phyloP scores from a whole-genome alignment of 352 stramenopile species.

The Globisporangium abappressorium region DNA sequence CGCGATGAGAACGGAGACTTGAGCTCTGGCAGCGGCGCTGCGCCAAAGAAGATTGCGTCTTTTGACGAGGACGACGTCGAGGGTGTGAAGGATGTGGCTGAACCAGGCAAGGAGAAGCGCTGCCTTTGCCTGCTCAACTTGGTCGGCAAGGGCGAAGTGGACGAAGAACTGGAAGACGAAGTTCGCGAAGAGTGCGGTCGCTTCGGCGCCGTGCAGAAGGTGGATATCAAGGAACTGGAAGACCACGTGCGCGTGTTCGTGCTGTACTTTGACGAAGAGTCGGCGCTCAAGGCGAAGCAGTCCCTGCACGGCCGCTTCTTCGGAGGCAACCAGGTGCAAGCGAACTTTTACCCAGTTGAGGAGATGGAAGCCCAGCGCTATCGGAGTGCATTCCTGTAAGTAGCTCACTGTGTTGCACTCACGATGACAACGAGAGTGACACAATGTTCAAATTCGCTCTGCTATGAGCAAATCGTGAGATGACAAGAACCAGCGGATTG shows the following conservation, averaged over 20 bases:
- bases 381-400: constrained; percentile 53
- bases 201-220: constrained; percentile 52
- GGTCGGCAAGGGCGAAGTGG: constrained; percentile 64
- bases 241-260: constrained; percentile 81
- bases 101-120: constrained; percentile 31
- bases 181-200: constrained; percentile 64
- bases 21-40: not conserved
- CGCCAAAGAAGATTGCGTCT: constrained; percentile 22
- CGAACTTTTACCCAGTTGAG: constrained; percentile 50
- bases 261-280: constrained; percentile 49
- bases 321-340: constrained; percentile 69
- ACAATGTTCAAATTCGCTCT: not conserved
- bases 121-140: constrained; percentile 76
- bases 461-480: constrained; percentile 1
- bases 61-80: constrained; percentile 65
- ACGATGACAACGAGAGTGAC: not conserved
- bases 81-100: constrained; percentile 41
- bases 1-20: constrained; percentile 22
- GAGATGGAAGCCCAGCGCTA: constrained; percentile 48
- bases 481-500: constrained; percentile 2
- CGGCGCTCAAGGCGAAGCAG: constrained; percentile 46
- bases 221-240: constrained; percentile 58
- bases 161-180: constrained; percentile 66
- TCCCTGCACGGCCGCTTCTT: constrained; percentile 76
- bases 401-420: not conserved